Evolutionary conservation across 1,284 basidiomycete species (phyloP).

Genomic region (Ustilago cynodontis): DNA sequence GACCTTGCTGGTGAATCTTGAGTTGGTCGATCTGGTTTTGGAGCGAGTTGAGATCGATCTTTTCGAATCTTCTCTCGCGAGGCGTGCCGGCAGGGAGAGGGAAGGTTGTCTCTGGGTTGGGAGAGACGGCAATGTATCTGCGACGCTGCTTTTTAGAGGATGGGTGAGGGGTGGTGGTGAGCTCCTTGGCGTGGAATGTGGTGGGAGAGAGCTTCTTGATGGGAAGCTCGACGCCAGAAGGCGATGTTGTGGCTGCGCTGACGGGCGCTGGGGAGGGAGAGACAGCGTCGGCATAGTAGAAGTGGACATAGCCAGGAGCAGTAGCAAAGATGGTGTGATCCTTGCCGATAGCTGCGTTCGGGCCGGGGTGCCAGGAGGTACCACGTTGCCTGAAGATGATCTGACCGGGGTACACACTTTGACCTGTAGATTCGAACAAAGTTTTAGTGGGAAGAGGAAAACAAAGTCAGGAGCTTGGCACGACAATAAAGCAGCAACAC

Average conservation of each 20-base stretch:
- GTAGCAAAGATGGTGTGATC: conserved; percentile 69
- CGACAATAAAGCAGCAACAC: background rate
- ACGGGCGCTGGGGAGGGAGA: conserved; percentile 8
- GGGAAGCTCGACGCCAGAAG: conserved; percentile 44
- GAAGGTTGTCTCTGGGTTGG: conserved; percentile 50
- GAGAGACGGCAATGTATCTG: conserved; percentile 65
- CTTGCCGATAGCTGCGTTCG: conserved; percentile 65
- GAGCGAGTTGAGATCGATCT: conserved; percentile 61
- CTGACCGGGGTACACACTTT: conserved; percentile 62
- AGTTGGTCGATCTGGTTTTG: conserved; percentile 52
- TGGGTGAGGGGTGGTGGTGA: conserved; percentile 56
- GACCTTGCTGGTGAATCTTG: conserved; percentile 42
- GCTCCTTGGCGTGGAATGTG: conserved; percentile 45
- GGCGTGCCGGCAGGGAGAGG: conserved; percentile 48
- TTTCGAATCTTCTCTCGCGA: conserved; percentile 59
- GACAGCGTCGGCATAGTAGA: conserved; percentile 56
- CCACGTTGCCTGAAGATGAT: conserved; percentile 68
- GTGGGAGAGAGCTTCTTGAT: conserved; percentile 31
- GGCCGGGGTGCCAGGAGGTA: conserved; percentile 67
- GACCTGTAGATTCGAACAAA: conserved; percentile 29
- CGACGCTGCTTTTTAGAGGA: conserved; percentile 55
- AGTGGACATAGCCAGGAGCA: conserved; percentile 66
- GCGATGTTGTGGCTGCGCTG: conserved; percentile 14
- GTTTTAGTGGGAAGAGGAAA: no score
- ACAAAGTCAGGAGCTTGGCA: background rate